Conservation (phyloP, 106 monocot species). For the Narthecium ossifragum region DNA sequence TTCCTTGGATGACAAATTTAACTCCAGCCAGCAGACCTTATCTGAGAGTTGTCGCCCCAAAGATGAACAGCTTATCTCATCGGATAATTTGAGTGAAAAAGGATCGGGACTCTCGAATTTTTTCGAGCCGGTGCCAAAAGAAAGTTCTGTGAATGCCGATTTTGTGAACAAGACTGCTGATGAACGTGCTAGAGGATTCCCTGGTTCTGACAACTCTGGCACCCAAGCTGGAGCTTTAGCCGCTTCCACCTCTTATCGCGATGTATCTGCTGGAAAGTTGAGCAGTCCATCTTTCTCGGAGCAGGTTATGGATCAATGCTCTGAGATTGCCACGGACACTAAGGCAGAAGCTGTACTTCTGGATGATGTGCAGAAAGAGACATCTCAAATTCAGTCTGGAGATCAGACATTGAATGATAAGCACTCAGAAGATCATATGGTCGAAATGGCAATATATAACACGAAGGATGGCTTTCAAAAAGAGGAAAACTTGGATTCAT, state of each 20-base stretch:
- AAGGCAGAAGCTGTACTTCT: conserved; percentile 1
- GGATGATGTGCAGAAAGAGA: conserved; percentile 11
- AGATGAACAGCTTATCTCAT: conserved; percentile 10
- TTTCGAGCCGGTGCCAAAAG: conserved; percentile 3
- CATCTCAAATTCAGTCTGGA: background rate
- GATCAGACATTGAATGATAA: conserved; percentile 8
- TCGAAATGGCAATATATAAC: background rate
- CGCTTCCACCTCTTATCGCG: background rate
- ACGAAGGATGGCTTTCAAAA: conserved; percentile 17
- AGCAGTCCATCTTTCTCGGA: background rate
- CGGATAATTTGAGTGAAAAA: conserved; percentile 4
- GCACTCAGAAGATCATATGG: background rate
- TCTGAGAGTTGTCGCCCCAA: background rate
- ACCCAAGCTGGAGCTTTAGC: conserved; percentile 11
- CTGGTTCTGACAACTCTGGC: conserved; percentile 1
- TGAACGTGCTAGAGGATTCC: conserved; percentile 4
- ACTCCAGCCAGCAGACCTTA: conserved; percentile 13
- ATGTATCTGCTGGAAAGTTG: conserved; percentile 1
- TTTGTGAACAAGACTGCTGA: conserved; percentile 1
- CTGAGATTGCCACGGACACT: conserved; percentile 1
- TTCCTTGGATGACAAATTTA: conserved; percentile 6
- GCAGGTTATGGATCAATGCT: conserved; percentile 6
- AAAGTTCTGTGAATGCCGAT: conserved; percentile 4
- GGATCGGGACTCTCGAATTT: too few species aligned
- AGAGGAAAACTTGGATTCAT: conserved; percentile 13